These are phyloP conservation scores for Ceratocystis diversiconidia DNA, from an alignment of 2,329 filamentous ascomycete genomes.

Conservation along the genomic window DNA sequence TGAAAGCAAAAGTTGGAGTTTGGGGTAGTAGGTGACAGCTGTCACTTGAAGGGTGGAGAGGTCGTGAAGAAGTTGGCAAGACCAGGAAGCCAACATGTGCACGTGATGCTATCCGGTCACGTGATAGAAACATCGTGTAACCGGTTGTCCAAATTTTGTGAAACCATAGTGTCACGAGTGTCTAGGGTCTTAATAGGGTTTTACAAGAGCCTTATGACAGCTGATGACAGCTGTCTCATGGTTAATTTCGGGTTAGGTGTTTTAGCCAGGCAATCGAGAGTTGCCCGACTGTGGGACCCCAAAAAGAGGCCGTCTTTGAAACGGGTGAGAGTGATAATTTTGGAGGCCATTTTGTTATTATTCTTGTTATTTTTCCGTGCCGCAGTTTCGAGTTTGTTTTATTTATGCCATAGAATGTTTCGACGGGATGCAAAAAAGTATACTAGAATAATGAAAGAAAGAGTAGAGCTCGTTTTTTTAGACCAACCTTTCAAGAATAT, in stretches of 20 bases:
- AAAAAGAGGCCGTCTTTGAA: background rate
- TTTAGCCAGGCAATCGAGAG: no score
- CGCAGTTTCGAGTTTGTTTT: constrained; percentile 1
- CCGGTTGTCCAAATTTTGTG: no score
- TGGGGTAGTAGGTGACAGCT: background rate
- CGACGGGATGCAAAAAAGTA: background rate
- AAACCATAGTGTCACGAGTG: no score
- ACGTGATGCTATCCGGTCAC: background rate
- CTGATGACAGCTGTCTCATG: no score
- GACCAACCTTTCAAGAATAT: background rate
- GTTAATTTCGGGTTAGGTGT: no score
- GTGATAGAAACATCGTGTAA: no score
- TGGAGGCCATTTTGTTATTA: background rate
- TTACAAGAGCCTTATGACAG: no score
- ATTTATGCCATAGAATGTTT: background rate
- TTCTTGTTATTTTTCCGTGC: background rate
- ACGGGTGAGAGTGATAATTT: background rate
- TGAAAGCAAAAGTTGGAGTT: background rate
- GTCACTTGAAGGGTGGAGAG: background rate
- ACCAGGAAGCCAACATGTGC: background rate
- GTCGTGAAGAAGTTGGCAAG: background rate
- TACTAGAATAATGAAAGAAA: background rate
- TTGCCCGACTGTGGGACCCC: no score
- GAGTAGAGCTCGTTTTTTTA: background rate
- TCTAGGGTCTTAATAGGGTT: no score